A percentile compares a stretch with the other conserved stretches of the same genome.
These are phyloP conservation scores for Fusarium acutatum DNA, from an alignment of 2,329 filamentous ascomycete genomes.

Conservation along the genomic window DNA sequence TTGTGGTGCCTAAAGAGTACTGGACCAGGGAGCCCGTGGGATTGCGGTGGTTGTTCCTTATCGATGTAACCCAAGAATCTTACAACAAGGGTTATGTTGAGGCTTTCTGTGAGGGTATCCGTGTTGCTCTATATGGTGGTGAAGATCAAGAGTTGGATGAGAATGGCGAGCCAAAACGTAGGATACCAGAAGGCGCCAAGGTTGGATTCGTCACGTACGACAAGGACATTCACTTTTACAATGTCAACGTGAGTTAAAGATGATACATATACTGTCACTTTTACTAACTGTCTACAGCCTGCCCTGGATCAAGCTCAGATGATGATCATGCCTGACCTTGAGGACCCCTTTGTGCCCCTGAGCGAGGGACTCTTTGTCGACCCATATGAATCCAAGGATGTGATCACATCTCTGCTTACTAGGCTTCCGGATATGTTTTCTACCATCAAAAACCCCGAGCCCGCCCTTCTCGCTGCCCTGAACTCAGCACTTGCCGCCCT, in stretches of 20 bases:
- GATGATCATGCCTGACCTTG: slow-evolving; percentile 97
- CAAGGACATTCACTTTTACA: slow-evolving; percentile 98
- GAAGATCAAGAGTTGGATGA: slow-evolving; percentile 61
- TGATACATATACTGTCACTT: neutral
- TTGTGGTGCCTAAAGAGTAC: slow-evolving; percentile 97
- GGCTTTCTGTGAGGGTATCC: slow-evolving; percentile 88
- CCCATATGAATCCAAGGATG: slow-evolving; percentile 84
- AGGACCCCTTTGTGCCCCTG: slow-evolving; percentile 94
- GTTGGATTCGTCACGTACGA: slow-evolving; percentile 97
- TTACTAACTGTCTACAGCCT: slow-evolving; percentile 57
- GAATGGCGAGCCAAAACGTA: slow-evolving; percentile 61
- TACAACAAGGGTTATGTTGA: slow-evolving; percentile 91
- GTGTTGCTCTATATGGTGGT: slow-evolving; percentile 82
- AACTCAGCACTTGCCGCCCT: slow-evolving; percentile 86
- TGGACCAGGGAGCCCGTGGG: slow-evolving; percentile 95
- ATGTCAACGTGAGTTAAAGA: slow-evolving; percentile 74
- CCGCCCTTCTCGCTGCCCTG: slow-evolving; percentile 83
- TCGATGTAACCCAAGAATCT: slow-evolving; percentile 92
- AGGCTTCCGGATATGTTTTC: slow-evolving; percentile 88
- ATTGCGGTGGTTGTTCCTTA: slow-evolving; percentile 86
- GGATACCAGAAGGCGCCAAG: slow-evolving; percentile 80
- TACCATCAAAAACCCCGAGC: slow-evolving; percentile 87
- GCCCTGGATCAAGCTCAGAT: slow-evolving; percentile 89
- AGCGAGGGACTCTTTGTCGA: slow-evolving; percentile 95
- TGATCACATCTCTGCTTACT: slow-evolving; percentile 87